Base-by-base conservation (phyloP, 345 rosid species). In the Nasturtium officinale region DNA sequence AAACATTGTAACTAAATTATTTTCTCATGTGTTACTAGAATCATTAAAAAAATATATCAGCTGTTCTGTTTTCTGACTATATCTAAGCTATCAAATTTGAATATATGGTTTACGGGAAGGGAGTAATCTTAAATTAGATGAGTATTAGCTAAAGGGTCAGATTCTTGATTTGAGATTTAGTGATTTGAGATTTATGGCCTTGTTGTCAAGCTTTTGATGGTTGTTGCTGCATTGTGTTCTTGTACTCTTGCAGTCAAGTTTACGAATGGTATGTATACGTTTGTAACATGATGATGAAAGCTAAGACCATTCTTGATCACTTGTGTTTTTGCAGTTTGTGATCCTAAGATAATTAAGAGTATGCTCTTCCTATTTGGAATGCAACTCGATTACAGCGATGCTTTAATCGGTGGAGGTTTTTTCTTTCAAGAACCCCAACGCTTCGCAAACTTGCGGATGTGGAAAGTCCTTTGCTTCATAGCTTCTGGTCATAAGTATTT, bases 291-390 rank as follows among this genome's bases (percentile, higher is more conserved):
- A 46, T 7, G 23, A 17, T 46, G 50, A 46, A 46, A 46, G 21
- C 51, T 46, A 7, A 46, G 11, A 47, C 17, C 6, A 18, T 18
- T 47, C 25, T 47, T 47, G 12, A 10, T 18, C 2, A 17, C 21
- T 18, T 48, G 43, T 20, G 6, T 12, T 75, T 65, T 72, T 82
- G 87, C 92, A 94, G 98, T 94, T 65, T 89, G 95, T 81, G 98
- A 94, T 88, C 97, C 98, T n/a, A n/a, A n/a, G n/a, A n/a, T n/a
- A n/a, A n/a, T n/a, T 0, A 94, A 94, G 87, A 94, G 98, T 83
- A 95, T 94, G 55, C 98, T 94, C 12, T 94, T 89, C 76, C 16
- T 94, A 42, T 94, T 79, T 7, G 98, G 98, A 16, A 91, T 94
- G 98, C 97, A 91, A 72, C 78, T 94, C 60, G 98, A 94, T 81